phyloP scores from a whole-genome alignment of 176 grass and related monocot genomes.

The Oryza glaberrima region DNA sequence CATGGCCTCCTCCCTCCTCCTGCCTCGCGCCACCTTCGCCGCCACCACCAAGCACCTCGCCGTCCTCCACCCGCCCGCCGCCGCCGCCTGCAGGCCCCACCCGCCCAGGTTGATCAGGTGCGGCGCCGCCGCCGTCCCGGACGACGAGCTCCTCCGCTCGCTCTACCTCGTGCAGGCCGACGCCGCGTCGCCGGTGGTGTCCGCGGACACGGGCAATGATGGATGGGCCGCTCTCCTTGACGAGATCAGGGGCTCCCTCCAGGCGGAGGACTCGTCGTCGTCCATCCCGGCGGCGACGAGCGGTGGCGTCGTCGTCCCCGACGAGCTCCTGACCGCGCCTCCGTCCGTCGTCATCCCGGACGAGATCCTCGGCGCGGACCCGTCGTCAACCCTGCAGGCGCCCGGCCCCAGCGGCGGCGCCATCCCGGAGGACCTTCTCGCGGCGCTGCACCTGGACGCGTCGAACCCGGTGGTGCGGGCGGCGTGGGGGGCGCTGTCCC shows the following conservation, averaged over 20 bases:
- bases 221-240: conserved; percentile 26
- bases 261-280: conserved; percentile 18
- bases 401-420: too few species aligned
- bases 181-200: not conserved
- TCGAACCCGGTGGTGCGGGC: conserved; percentile 38
- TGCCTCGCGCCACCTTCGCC: conserved; percentile 39
- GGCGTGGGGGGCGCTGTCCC: conserved; percentile 29
- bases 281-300: not conserved
- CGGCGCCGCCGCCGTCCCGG: conserved; percentile 21
- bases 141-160: conserved; percentile 40
- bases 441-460: conserved; percentile 50
- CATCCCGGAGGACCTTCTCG: conserved; percentile 29
- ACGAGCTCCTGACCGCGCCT: conserved; percentile 14
- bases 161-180: conserved; percentile 13
- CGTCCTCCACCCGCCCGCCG: not conserved
- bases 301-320: not conserved
- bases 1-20: conserved; percentile 59
- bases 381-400: not conserved
- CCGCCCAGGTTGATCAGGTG: conserved; percentile 24
- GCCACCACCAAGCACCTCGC: conserved; percentile 33
- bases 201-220: not conserved
- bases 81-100: not conserved
- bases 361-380: not conserved
- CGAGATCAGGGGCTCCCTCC: conserved; percentile 43
- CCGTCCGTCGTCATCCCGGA: not conserved